Evolutionary conservation across 805 yeast species (phyloP).

Genomic region (Ogataea pignaliae): DNA sequence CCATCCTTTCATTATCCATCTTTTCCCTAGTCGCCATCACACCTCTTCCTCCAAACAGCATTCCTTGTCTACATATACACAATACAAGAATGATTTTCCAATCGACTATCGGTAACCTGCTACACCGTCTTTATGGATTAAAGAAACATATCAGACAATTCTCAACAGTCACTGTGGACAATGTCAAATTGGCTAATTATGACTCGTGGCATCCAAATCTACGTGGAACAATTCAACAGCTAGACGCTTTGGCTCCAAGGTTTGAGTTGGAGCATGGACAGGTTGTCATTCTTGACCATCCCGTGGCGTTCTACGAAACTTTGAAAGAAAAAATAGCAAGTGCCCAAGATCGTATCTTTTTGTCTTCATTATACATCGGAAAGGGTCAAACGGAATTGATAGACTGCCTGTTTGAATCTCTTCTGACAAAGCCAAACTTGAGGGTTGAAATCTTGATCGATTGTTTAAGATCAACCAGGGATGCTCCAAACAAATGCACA

Average conservation of each 20-base stretch:
- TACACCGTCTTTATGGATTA: slow-evolving; percentile 14
- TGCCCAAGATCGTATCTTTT: slow-evolving; percentile 67
- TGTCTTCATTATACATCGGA: slow-evolving; percentile 86
- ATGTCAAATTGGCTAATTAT: slow-evolving; percentile 20
- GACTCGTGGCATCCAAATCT: slow-evolving; percentile 24
- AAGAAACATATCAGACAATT: slow-evolving; percentile 15
- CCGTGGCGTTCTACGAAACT: slow-evolving; percentile 64
- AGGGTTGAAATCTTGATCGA: slow-evolving; percentile 75
- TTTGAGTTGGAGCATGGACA: slow-evolving; percentile 54
- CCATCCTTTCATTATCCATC: too few species aligned
- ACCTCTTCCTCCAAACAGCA: too few species aligned
- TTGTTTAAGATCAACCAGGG: slow-evolving; percentile 89
- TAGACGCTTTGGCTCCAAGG: slow-evolving; percentile 64
- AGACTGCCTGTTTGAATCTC: slow-evolving; percentile 54
- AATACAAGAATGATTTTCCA: slow-evolving; percentile 8
- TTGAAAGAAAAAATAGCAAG: slow-evolving; percentile 56
- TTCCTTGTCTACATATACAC: too few species aligned
- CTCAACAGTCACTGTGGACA: slow-evolving; percentile 25
- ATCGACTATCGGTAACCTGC: slow-evolving; percentile 10
- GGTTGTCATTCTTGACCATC: slow-evolving; percentile 59
- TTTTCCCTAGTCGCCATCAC: too few species aligned
- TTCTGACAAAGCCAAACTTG: slow-evolving; percentile 54
- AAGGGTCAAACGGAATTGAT: slow-evolving; percentile 74
- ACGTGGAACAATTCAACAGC: slow-evolving; percentile 35
- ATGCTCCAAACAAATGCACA: slow-evolving; percentile 73